Evolutionary conservation across 2,329 filamentous ascomycete genomes (phyloP), one percentile per base, ranked within the genome.

Genomic region (Colletotrichum acutatum): DNA sequence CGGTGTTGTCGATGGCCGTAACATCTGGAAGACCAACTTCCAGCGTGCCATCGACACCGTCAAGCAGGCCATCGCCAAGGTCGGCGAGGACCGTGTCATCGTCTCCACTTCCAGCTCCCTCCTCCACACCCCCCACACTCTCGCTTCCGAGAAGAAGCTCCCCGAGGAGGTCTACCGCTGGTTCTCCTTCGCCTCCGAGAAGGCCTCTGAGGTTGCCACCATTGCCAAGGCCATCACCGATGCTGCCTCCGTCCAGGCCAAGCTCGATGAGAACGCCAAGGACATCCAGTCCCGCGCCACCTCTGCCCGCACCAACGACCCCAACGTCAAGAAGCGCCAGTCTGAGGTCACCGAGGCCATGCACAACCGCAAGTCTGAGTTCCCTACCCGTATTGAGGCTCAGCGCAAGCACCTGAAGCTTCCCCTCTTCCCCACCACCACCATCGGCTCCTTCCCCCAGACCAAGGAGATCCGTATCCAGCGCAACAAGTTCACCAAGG

Each of bases 21-120:
- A 99, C 91, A 98, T 99, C 90, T 99, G 97, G 97, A 99, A 99
- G 94, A 98, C 95, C 87, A 97, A 98, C 92, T 93, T 98, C 88
- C 94, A 97, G 91, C 91, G 91, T 80, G 95, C 97, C 81, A 97
- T 99, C 77, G 95, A 97, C 89, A 91, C 88, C 76, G 93, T 97
- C 75, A 95, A 98, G 91, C 88, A 91, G 74, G 97, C 96, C 76
- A 88, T 98, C 80, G 94, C 98, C 89, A 90, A 97, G 89, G 91
- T 99, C 76, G 96, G 97, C 87, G 96, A 98, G 90, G 95, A 98
- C 78, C 94, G 97, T 82, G 96, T 99, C 84, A 94, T 99, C 78
- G 95, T 98, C 78, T 94, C 97, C 82, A 98, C 95, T 78, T 98
- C 97, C 82, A 97, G 93, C 89, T 98, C 97, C 78, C 95, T 99